Evolutionary conservation across 163 green algal species (phyloP).

Genomic region (Scenedesmus sp.): DNA sequence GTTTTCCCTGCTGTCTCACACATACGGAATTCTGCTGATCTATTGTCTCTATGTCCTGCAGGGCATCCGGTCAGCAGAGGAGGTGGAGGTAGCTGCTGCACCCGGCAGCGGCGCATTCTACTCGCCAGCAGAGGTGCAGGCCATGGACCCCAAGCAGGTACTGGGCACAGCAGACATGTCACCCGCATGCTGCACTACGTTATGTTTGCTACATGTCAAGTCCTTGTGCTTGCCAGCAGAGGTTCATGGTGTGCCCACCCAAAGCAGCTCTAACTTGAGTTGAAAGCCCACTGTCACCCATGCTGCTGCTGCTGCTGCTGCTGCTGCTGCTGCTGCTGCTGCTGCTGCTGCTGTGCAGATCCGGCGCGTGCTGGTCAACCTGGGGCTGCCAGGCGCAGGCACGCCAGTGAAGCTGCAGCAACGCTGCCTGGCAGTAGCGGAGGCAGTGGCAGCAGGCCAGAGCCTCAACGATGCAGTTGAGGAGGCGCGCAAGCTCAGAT

Average conservation of each 20-base stretch:
- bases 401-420: constrained; percentile 35
- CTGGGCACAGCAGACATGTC: neutral
- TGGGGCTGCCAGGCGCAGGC: constrained; percentile 38
- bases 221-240: constrained; percentile 2
- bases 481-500: constrained; percentile 25
- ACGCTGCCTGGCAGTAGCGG: constrained; percentile 31
- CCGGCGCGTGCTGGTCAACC: neutral
- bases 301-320: neutral
- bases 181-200: no score
- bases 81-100: constrained; percentile 9
- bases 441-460: constrained; percentile 24
- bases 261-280: neutral
- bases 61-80: constrained; percentile 10
- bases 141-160: constrained; percentile 35
- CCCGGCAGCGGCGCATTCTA: neutral
- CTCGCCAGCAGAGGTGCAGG: neutral
- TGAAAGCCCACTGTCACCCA: no score
- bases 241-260: neutral
- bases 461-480: constrained; percentile 28
- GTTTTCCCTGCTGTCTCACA: no score
- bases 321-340: neutral
- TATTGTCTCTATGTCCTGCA: neutral
- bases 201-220: no score
- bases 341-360: neutral
- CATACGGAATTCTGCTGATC: no score